Base-by-base conservation (phyloP, 1,284 basidiomycete genomes). In the Cryptococcus sp. region DNA sequence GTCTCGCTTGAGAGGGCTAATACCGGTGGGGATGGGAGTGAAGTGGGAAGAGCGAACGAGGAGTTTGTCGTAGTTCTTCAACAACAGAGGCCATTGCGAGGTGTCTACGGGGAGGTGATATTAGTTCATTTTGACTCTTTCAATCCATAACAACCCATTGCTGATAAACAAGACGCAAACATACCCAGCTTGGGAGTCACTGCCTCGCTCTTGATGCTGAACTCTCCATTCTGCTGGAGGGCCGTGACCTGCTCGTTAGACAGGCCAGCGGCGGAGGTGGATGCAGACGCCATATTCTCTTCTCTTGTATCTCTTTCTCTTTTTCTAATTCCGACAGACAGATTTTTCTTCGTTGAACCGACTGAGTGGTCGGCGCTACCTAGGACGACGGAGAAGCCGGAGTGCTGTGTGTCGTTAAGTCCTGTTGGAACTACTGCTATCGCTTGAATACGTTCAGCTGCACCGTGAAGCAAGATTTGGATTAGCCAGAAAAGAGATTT, bases 51-150 rank as follows among this genome's bases (percentile, higher is more conserved):
- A 96, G 63, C 95, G 88, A 65, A 97, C 87, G 61, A 96, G 87
- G 22, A 75, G 66, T 78, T 95, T 95, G 84, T 96, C 94, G 79
- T 99, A 99, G 81, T 99, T 97, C 85, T 98, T 99, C 64, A 99
- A 85, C 13, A 99, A 85, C 29, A 99, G 83, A 37, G 96, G 96
- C 96, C 96, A 99, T 80, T 97, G 85, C 2, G 93, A 93, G 29
- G 95, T 98, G 79, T 97, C 91, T 78, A 48, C 19, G 13, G 29
- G 16, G 17, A 52, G 11, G 19, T 26, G 22, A 7, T 7, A 37
- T 50, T n/a, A 38, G 49, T 20, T 19, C 10, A 34, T 23, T n/a
- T 34, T 50, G 22, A 25, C 19, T 13, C 43, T 41, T 15, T 41
- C 22, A 20, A 16, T 20, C 46, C 23, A 22, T 15, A 22, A 20